Conservation (phyloP, 768 basidiomycete genomes). For the Ramaria sp. region DNA sequence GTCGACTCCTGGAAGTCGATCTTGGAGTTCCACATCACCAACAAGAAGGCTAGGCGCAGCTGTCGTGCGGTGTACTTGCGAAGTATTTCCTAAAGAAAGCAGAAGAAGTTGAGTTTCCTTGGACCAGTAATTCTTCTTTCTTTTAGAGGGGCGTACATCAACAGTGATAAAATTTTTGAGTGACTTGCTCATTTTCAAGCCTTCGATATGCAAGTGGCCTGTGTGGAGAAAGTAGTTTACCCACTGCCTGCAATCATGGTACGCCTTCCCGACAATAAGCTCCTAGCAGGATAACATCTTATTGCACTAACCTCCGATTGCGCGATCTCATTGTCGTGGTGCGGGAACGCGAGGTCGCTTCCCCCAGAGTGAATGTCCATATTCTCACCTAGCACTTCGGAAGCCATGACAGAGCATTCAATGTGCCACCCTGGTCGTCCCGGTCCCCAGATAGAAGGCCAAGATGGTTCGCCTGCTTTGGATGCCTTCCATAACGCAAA, state of each 20-base stretch:
- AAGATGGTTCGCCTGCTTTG: constrained; percentile 91
- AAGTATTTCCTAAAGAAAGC: constrained; percentile 61
- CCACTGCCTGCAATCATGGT: constrained; percentile 86
- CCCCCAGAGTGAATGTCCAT: constrained; percentile 99
- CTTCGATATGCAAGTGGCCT: constrained; percentile 96
- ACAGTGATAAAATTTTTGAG: constrained; percentile 99
- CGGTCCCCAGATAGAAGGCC: constrained; percentile 92
- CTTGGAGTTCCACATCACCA: constrained; percentile 85
- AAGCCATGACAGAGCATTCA: constrained; percentile 98
- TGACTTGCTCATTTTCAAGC: constrained; percentile 98
- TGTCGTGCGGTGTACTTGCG: constrained; percentile 77
- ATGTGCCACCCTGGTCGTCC: constrained; percentile 99
- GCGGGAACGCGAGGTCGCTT: constrained; percentile 95
- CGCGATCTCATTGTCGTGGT: constrained; percentile 98
- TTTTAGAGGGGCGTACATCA: constrained; percentile 38
- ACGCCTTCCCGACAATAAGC: constrained; percentile 47
- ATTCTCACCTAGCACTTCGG: constrained; percentile 74
- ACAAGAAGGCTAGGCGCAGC: constrained; percentile 82
- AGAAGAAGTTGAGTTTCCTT: background rate
- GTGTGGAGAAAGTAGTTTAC: constrained; percentile 99
- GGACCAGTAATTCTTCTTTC: background rate
- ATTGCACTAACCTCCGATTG: constrained; percentile 70
- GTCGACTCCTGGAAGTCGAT: constrained; percentile 89
- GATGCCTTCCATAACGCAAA: constrained; percentile 98
- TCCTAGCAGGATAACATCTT: background rate